phyloP scores from a whole-genome alignment of 83 land plant species.

The Picea abies region DNA sequence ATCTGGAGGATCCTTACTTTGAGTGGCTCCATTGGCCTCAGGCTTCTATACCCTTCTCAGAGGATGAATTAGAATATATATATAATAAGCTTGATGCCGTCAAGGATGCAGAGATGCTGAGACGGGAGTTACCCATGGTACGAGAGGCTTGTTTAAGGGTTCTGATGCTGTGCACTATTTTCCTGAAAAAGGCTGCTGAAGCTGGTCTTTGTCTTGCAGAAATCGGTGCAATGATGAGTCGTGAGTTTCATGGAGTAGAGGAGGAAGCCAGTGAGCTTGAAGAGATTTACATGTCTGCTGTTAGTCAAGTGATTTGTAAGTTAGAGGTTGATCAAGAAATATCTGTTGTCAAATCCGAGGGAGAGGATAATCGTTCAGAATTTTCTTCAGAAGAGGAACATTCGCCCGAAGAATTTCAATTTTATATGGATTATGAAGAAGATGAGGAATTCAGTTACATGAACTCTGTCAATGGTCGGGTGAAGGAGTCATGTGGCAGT shows the following conservation, averaged over 20 bases:
- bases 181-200: constrained; percentile 70
- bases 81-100: constrained; percentile 51
- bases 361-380: constrained; percentile 24
- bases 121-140: constrained; percentile 69
- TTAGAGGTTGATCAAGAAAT: constrained; percentile 35
- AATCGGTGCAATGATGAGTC: constrained; percentile 85
- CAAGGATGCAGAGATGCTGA: constrained; percentile 56
- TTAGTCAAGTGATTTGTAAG: not conserved
- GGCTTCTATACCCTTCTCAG: constrained; percentile 83
- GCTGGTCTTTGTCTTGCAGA: constrained; percentile 79
- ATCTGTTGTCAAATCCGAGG: constrained; percentile 19
- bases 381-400: constrained; percentile 25
- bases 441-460: constrained; percentile 5
- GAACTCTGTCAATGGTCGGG: not conserved
- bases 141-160: constrained; percentile 77
- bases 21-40: constrained; percentile 98
- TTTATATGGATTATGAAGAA: constrained; percentile 52
- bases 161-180: constrained; percentile 67
- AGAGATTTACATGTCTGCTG: constrained; percentile 56
- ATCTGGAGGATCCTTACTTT: constrained; percentile 82
- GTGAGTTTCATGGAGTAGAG: constrained; percentile 55
- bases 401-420: constrained; percentile 34
- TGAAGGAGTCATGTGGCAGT: not conserved
- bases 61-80: constrained; percentile 80
- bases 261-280: constrained; percentile 85